Evolutionary conservation across 257 asterid species (phyloP).

Genomic region (Capsicum pubescens): DNA sequence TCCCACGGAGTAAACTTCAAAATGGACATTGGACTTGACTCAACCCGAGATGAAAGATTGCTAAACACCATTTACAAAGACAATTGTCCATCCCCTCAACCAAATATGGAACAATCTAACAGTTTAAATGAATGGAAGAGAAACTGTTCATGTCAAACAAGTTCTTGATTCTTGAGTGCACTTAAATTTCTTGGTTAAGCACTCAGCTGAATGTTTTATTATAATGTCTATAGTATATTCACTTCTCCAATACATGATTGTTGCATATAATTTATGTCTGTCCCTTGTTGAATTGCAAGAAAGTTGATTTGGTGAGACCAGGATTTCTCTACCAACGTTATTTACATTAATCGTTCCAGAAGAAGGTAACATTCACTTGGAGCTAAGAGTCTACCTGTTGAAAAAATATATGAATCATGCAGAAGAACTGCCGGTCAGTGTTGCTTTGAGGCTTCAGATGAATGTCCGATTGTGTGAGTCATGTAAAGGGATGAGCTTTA

Average conservation of each 20-base stretch:
- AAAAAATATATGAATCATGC: conserved; percentile 31
- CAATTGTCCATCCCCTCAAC: neutral
- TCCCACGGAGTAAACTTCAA: neutral
- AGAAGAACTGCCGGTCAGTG: neutral
- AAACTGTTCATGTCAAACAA: conserved; percentile 7
- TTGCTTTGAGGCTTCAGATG: neutral
- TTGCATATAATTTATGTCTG: neutral
- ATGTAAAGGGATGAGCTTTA: conserved; percentile 30
- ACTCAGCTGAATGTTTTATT: neutral
- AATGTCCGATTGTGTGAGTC: neutral
- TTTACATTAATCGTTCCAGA: conserved; percentile 18
- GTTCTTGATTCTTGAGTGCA: neutral
- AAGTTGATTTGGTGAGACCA: conserved; percentile 23
- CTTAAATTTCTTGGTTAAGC: conserved; percentile 1
- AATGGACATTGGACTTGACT: neutral
- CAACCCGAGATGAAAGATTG: neutral
- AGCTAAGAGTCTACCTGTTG: conserved; percentile 42
- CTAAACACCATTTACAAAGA: neutral
- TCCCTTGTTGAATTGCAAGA: conserved; percentile 4
- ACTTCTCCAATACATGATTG: neutral
- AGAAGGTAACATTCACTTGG: conserved; percentile 34
- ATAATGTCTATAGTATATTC: neutral
- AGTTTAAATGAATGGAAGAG: conserved; percentile 12
- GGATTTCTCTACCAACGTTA: conserved; percentile 18
- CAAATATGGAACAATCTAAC: neutral